Evolutionary conservation across 768 basidiomycete genomes (phyloP).

Genomic region (Lactifluus subvellereus): DNA sequence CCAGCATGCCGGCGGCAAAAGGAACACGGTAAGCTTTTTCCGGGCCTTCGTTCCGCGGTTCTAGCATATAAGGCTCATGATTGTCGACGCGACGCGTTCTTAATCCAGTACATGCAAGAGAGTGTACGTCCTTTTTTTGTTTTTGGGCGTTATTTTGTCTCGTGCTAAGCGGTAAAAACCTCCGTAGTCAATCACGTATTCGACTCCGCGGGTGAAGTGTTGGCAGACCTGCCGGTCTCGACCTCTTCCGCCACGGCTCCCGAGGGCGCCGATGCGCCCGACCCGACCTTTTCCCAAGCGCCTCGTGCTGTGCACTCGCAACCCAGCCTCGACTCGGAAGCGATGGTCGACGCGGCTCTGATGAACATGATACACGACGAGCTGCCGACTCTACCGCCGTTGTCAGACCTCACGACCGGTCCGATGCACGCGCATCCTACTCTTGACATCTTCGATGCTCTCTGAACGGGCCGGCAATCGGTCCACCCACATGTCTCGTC

Average conservation of each 20-base stretch:
- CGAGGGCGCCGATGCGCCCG: background rate
- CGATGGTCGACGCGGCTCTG: slow-evolving; percentile 18
- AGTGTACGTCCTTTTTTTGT: slow-evolving; percentile 47
- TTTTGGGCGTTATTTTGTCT: background rate
- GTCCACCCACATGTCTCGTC: background rate
- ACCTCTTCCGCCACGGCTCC: background rate
- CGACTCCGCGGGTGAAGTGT: slow-evolving; percentile 9
- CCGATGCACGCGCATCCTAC: slow-evolving; percentile 26
- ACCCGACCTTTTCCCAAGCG: background rate
- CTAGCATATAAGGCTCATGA: background rate
- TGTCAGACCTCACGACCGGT: slow-evolving; percentile 9
- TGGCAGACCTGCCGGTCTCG: background rate
- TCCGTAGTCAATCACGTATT: slow-evolving; percentile 34
- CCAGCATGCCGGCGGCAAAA: slow-evolving; percentile 52
- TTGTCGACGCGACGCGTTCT: background rate
- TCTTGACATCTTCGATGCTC: slow-evolving; percentile 26
- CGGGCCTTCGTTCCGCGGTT: background rate
- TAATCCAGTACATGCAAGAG: slow-evolving; percentile 58
- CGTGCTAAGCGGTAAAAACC: background rate
- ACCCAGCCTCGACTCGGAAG: slow-evolving; percentile 14
- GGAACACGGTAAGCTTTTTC: slow-evolving; percentile 49
- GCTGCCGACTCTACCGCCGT: slow-evolving; percentile 9
- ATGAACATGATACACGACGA: slow-evolving; percentile 7
- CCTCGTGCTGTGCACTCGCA: slow-evolving; percentile 12
- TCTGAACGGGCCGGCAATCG: slow-evolving; percentile 8